Percentiles rank a stretch among this genome's conserved stretches.
Conservation (phyloP, 2,329 filamentous ascomycete species). For the Cadophora sp. region DNA sequence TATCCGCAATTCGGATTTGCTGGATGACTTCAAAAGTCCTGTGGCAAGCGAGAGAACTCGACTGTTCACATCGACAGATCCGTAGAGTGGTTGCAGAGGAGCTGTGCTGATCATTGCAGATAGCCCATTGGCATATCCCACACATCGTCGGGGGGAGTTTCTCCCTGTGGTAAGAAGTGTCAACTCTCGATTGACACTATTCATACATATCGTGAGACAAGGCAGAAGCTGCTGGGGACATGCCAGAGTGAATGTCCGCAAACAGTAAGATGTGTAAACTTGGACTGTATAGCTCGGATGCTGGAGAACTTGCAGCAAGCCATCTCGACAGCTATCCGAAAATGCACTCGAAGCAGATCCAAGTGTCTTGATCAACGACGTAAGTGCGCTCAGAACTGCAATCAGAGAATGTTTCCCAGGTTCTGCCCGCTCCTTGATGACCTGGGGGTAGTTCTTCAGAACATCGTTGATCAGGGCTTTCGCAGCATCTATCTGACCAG, state of each 20-base stretch:
- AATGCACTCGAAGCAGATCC: constrained; percentile 83
- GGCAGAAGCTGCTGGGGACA: constrained; percentile 92
- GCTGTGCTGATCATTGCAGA: constrained; percentile 92
- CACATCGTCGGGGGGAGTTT: constrained; percentile 81
- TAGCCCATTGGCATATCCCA: constrained; percentile 90
- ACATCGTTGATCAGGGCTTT: constrained; percentile 84
- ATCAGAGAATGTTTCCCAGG: constrained; percentile 87
- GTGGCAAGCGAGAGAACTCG: constrained; percentile 91
- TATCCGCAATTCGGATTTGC: constrained; percentile 86
- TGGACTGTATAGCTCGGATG: constrained; percentile 98
- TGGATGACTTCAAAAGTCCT: constrained; percentile 88
- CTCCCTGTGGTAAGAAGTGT: constrained; percentile 76
- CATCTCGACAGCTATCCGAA: constrained; percentile 85
- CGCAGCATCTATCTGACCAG: constrained; percentile 83
- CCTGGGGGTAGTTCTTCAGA: constrained; percentile 93
- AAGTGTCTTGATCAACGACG: constrained; percentile 78
- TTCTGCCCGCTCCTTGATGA: constrained; percentile 84
- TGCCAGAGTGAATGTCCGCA: constrained; percentile 86
- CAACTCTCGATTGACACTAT: constrained; percentile 88
- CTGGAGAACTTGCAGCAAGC: constrained; percentile 85
- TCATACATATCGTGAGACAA: constrained; percentile 95
- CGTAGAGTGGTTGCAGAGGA: constrained; percentile 85
- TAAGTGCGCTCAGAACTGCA: constrained; percentile 78
- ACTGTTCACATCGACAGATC: constrained; percentile 94
- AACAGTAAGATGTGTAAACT: constrained; percentile 83